phyloP scores from a whole-genome alignment of 75 land plant species.

The Sequoia sempervirens region DNA sequence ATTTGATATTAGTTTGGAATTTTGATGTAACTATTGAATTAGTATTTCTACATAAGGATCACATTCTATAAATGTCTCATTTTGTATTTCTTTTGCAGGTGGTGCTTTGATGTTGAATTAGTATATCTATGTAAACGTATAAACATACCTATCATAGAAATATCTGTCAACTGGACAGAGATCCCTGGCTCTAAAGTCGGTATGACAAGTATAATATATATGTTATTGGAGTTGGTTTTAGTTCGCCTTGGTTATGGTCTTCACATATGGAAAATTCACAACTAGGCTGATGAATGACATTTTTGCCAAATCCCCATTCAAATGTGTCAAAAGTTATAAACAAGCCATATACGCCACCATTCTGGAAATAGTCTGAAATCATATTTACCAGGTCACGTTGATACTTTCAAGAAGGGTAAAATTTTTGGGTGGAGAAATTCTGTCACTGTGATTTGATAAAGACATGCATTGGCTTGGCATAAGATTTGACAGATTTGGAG shows the following conservation, averaged over 20 bases:
- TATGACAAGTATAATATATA: slow-evolving; percentile 83
- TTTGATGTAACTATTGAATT: not conserved
- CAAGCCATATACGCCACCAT: not conserved
- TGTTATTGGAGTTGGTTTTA: slow-evolving; percentile 89
- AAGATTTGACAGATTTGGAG: not conserved
- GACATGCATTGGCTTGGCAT: not conserved
- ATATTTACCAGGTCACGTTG: not conserved
- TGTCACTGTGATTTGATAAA: not conserved
- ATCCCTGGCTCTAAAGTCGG: slow-evolving; percentile 96
- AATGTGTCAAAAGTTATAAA: not conserved
- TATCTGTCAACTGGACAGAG: slow-evolving; percentile 92
- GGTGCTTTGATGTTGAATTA: slow-evolving; percentile 99
- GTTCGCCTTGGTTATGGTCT: slow-evolving; percentile 87
- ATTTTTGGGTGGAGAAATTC: not conserved
- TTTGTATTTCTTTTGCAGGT: slow-evolving; percentile 44
- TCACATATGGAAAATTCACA: slow-evolving; percentile 74
- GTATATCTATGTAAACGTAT: slow-evolving; percentile 81
- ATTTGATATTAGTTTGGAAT: not conserved
- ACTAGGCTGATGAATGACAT: slow-evolving; percentile 14
- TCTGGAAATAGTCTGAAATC: not conserved
- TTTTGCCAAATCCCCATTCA: not conserved
- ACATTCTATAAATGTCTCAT: not conserved
- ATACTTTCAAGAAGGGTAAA: not conserved
- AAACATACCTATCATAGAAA: slow-evolving; percentile 69
- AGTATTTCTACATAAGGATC: too few species aligned